Evolutionary conservation across 139 green algal species (phyloP).

Genomic region (Chlamydomonas schloesseri): DNA sequence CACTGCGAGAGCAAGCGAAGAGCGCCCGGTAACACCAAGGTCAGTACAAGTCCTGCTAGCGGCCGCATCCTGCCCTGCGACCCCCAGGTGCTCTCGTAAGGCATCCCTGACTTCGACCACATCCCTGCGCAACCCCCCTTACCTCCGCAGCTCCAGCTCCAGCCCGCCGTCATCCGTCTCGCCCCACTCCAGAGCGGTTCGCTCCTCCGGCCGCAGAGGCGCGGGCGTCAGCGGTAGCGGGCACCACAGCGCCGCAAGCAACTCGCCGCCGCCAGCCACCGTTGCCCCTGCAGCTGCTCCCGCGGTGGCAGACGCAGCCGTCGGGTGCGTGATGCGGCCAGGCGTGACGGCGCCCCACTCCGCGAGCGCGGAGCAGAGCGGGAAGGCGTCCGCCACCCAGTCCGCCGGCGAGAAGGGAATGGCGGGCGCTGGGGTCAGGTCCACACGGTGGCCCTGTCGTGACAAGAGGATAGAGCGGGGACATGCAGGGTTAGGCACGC

Average conservation of each 20-base stretch:
- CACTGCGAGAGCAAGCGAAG: no score
- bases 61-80: no score
- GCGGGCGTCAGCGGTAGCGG: slow-evolving; percentile 22
- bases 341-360: slow-evolving; percentile 28
- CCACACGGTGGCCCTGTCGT: slow-evolving; percentile 36
- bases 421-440: slow-evolving; percentile 43
- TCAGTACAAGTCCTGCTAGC: no score
- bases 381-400: slow-evolving; percentile 46
- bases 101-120: no score
- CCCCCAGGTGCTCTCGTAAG: no score
- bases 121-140: no score
- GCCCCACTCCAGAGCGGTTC: neutral
- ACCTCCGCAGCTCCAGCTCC: slow-evolving; percentile 28
- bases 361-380: slow-evolving; percentile 1
- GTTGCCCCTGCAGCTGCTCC: neutral
- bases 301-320: neutral
- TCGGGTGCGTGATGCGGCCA: neutral
- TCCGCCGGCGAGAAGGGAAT: slow-evolving; percentile 47
- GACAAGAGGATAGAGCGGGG: no score
- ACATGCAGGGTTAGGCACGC: neutral
- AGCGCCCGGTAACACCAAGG: no score
- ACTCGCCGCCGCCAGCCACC: neutral
- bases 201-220: neutral
- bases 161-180: neutral
- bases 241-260: slow-evolving; percentile 35